phyloP scores from a whole-genome alignment of 140 eudicot species.

The Erigeron philadelphicus region DNA sequence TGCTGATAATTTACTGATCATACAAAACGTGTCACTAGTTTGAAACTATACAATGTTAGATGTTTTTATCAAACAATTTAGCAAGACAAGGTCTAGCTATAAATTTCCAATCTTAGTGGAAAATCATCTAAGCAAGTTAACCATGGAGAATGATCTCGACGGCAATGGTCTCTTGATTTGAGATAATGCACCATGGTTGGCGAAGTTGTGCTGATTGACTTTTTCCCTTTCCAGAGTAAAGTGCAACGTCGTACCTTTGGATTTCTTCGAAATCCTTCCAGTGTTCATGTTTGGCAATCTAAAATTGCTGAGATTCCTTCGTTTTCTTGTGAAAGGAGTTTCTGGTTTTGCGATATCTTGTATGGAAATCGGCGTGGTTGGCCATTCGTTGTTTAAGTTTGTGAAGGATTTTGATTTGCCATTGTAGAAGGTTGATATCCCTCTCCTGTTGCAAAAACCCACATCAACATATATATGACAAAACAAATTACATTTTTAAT shows the following conservation, averaged over 20 bases:
- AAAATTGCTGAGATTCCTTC: constrained; percentile 45
- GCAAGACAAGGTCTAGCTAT: not conserved
- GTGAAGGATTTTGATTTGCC: constrained; percentile 81
- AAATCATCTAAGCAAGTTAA: constrained; percentile 44
- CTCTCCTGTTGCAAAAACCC: constrained; percentile 45
- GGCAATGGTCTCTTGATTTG: constrained; percentile 27
- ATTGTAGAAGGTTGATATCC: constrained; percentile 60
- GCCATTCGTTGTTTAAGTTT: constrained; percentile 41
- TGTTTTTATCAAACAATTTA: constrained; percentile 14
- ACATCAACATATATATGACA: not conserved
- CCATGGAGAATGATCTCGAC: constrained; percentile 52
- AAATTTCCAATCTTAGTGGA: constrained; percentile 27
- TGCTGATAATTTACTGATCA: not conserved
- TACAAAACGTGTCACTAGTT: not conserved
- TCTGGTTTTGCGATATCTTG: constrained; percentile 69
- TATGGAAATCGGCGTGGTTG: constrained; percentile 41
- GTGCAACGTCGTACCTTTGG: constrained; percentile 38
- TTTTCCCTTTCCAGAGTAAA: constrained; percentile 26
- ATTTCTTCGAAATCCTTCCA: constrained; percentile 47
- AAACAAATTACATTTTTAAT: not conserved
- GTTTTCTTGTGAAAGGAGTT: constrained; percentile 50
- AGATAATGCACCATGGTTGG: constrained; percentile 13
- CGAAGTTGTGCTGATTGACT: not conserved
- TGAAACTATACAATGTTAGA: constrained; percentile 17
- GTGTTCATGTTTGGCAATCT: constrained; percentile 30